Percentiles rank a stretch among this genome's conserved stretches.
phyloP scores from a whole-genome alignment of 2,329 filamentous ascomycete species.

The Falciphora oryzae region DNA sequence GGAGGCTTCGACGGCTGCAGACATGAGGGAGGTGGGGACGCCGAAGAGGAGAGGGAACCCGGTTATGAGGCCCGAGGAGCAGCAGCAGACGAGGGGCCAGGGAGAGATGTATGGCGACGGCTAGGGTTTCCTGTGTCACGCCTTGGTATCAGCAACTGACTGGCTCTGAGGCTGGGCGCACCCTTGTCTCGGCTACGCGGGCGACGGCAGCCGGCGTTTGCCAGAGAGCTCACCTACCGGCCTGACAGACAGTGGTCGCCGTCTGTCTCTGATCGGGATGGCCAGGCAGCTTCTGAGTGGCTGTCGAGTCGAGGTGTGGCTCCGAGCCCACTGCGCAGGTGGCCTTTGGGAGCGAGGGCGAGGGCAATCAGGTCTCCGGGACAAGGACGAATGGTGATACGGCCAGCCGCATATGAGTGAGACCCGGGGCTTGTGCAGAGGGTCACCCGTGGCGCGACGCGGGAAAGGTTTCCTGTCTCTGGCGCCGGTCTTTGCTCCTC shows the following conservation, averaged over 20 bases:
- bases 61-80: neutral
- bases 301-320: conserved; percentile 2
- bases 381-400: neutral
- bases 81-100: neutral
- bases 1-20: conserved; percentile 25
- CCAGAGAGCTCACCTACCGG: neutral
- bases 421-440: neutral
- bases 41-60: conserved; percentile 1
- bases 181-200: conserved; percentile 6
- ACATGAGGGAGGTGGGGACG: conserved; percentile 23
- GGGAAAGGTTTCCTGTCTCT: conserved; percentile 3
- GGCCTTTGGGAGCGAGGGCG: neutral
- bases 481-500: neutral
- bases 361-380: conserved; percentile 1
- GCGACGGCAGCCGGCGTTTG: neutral
- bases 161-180: conserved; percentile 1
- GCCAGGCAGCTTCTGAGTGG: neutral
- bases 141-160: conserved; percentile 1
- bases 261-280: conserved; percentile 2
- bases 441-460: neutral
- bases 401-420: conserved; percentile 2
- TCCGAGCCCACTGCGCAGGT: neutral
- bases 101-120: neutral
- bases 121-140: neutral
- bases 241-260: neutral